Conservation (phyloP, 345 rosid genomes). For the Camelina laxa region DNA sequence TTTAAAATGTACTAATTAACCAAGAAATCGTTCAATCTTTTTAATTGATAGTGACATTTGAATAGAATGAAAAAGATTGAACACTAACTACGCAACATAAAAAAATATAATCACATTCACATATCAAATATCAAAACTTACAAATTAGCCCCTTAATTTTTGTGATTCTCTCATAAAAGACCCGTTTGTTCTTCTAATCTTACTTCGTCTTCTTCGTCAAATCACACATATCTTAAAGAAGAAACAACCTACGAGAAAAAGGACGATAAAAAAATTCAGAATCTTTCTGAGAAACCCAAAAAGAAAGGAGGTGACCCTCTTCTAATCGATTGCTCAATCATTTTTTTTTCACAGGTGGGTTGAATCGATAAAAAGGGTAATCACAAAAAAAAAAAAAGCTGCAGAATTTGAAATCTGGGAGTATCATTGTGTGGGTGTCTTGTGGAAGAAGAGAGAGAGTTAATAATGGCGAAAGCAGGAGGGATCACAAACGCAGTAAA, state of each 20-base stretch:
- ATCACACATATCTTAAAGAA: conserved; percentile 11
- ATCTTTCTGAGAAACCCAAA: not conserved
- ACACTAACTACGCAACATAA: conserved; percentile 33
- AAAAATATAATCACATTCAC: not conserved
- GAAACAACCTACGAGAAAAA: conserved; percentile 32
- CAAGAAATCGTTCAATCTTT: not conserved
- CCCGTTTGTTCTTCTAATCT: conserved; percentile 27
- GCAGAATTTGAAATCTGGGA: conserved; percentile 31
- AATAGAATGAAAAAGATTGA: conserved; percentile 41
- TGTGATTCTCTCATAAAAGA: not conserved
- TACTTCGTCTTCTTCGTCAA: conserved; percentile 10
- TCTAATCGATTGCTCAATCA: conserved; percentile 41
- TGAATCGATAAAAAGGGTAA: not conserved
- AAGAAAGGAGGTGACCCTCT: conserved; percentile 33
- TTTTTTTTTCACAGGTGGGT: conserved; percentile 29
- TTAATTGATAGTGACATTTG: conserved; percentile 34
- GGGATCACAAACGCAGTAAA: conserved; percentile 97
- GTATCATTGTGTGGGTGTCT: not conserved
- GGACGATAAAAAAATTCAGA: conserved; percentile 15
- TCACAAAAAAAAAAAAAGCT: not conserved
- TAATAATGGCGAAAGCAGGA: conserved; percentile 88
- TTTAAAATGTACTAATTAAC: not conserved
- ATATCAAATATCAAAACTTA: not conserved
- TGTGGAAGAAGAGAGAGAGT: conserved; percentile 21
- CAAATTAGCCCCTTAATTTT: not conserved